phyloP scores from a whole-genome alignment of 2,329 filamentous ascomycete species.

The Fusarium nodosum region DNA sequence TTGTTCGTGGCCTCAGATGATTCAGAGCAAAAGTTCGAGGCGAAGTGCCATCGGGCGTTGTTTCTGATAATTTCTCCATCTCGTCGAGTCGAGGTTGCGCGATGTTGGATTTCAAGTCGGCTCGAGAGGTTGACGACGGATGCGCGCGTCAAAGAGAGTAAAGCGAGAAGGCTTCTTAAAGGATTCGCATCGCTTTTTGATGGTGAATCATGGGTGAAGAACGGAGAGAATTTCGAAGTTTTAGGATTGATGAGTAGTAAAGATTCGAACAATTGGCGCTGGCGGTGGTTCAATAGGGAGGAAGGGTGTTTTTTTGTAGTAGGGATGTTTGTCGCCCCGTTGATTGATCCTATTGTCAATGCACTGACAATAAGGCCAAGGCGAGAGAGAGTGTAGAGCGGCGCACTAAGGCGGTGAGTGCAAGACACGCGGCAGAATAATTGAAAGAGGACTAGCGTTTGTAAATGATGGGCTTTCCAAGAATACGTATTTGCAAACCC shows the following conservation, averaged over 20 bases:
- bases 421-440: constrained; percentile 43
- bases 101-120: constrained; percentile 6
- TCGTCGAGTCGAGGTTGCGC: constrained; percentile 14
- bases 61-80: constrained; percentile 53
- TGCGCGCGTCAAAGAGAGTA: constrained; percentile 44
- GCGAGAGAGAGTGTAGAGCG: constrained; percentile 35
- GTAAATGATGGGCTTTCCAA: background rate
- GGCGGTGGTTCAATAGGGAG: constrained; percentile 4
- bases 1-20: constrained; percentile 67
- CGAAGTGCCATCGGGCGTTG: constrained; percentile 59
- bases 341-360: constrained; percentile 28
- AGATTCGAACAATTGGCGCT: constrained; percentile 1
- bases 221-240: background rate
- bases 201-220: constrained; percentile 22
- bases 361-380: constrained; percentile 21
- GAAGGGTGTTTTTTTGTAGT: constrained; percentile 1
- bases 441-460: constrained; percentile 8
- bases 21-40: constrained; percentile 70
- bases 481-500: constrained; percentile 34
- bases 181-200: constrained; percentile 38
- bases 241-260: background rate
- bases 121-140: constrained; percentile 30
- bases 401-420: constrained; percentile 44
- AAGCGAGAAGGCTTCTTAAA: constrained; percentile 29
- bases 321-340: constrained; percentile 26